Percentiles rank a stretch among this genome's conserved stretches.
Evolutionary conservation across 257 asterid genomes (phyloP).

Genomic region (Paulownia fortunei): DNA sequence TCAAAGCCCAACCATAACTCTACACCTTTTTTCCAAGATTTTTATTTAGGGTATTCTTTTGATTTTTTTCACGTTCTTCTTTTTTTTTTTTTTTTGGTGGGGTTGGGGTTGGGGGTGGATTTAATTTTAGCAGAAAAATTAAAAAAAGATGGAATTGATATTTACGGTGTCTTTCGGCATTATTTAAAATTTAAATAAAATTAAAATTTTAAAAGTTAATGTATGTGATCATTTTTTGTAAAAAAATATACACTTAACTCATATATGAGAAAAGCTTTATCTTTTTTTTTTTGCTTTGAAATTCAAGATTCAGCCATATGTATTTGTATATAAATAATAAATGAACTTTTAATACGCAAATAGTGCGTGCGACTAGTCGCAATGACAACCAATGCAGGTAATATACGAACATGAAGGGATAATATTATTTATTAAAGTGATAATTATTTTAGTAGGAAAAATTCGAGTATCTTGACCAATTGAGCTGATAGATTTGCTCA

Average conservation of each 20-base stretch:
- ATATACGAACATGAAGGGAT: background rate
- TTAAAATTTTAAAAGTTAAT: too few relatives aligned
- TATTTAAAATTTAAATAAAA: background rate
- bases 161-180: background rate
- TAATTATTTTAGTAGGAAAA: background rate
- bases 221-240: too few relatives aligned
- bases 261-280: too few relatives aligned
- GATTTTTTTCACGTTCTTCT: background rate
- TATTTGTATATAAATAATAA: too few relatives aligned
- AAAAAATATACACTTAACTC: too few relatives aligned
- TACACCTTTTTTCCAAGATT: background rate
- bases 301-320: too few relatives aligned
- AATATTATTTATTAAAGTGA: background rate
- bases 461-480: background rate
- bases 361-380: too few relatives aligned
- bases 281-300: too few relatives aligned
- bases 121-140: background rate
- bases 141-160: background rate
- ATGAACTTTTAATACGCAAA: too few relatives aligned
- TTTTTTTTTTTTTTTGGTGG: background rate
- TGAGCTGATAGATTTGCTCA: background rate
- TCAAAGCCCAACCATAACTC: slow-evolving; percentile 25
- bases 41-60: background rate
- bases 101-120: too few relatives aligned
- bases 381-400: background rate